phyloP scores from a whole-genome alignment of 169 alveolate species.

The Cryptosporidium sp. region DNA sequence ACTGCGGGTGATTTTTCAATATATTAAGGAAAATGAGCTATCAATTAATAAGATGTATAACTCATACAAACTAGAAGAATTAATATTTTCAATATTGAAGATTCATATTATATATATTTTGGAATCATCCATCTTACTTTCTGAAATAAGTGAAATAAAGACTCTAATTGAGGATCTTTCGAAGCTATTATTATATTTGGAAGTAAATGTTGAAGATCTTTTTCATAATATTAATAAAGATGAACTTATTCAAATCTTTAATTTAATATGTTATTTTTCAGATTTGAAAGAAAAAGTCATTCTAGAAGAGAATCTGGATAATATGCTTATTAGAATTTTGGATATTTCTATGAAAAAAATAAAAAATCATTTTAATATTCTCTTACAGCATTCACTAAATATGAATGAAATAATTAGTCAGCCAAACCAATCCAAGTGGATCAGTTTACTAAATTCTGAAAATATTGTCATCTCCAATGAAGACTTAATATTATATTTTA shows the following conservation, averaged over 20 bases:
- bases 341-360: conserved; percentile 3
- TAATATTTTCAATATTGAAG: conserved; percentile 21
- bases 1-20: conserved; percentile 14
- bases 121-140: neutral
- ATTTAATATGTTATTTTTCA: neutral
- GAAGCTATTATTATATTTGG: neutral
- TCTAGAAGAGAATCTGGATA: neutral
- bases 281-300: neutral
- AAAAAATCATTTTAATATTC: conserved; percentile 34
- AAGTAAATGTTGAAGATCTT: conserved; percentile 19
- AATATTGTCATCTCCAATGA: conserved; percentile 11
- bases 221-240: neutral
- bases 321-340: neutral
- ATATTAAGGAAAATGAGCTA: neutral
- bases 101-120: conserved; percentile 45
- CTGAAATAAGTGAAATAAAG: neutral
- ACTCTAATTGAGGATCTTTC: neutral
- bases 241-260: conserved; percentile 41
- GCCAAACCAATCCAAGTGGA: neutral
- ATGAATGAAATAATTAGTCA: neutral
- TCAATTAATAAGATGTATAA: neutral
- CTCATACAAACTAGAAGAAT: neutral
- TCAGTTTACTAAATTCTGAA: neutral
- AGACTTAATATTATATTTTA: conserved; percentile 10
- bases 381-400: neutral